These are phyloP conservation scores for Chlorencoelia australis DNA, from an alignment of 2,329 filamentous ascomycete genomes.

Conservation along the genomic window DNA sequence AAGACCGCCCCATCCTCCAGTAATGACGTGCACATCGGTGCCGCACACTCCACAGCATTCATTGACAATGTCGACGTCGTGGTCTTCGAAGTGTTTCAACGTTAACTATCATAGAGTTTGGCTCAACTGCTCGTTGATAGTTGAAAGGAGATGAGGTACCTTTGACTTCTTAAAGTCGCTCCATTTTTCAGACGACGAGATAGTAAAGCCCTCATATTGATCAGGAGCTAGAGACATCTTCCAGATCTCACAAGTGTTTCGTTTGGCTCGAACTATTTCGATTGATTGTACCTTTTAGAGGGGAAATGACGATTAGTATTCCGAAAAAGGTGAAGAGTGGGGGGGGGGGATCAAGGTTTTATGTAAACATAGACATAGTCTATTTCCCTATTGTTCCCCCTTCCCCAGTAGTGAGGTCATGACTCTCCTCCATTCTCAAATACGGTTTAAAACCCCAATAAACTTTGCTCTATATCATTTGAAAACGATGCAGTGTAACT, in stretches of 20 bases:
- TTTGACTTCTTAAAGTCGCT: constrained; percentile 18
- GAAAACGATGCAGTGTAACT: too few relatives aligned
- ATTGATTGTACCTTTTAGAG: constrained; percentile 3
- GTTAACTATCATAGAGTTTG: constrained; percentile 33
- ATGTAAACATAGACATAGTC: too few relatives aligned
- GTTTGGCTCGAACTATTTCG: neutral
- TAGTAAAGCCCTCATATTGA: constrained; percentile 50
- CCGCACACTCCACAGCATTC: constrained; percentile 45
- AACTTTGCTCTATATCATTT: too few relatives aligned
- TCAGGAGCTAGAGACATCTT: constrained; percentile 36
- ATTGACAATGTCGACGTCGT: constrained; percentile 81
- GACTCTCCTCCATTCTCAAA: too few relatives aligned
- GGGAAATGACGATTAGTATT: too few relatives aligned
- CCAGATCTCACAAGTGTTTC: constrained; percentile 1
- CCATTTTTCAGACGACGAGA: constrained; percentile 27
- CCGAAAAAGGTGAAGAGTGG: too few relatives aligned
- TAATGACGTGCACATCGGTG: constrained; percentile 23
- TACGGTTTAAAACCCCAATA: too few relatives aligned
- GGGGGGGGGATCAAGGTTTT: too few relatives aligned
- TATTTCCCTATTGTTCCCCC: too few relatives aligned
- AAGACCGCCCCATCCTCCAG: constrained; percentile 19
- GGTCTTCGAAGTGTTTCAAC: constrained; percentile 74
- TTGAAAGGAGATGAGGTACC: constrained; percentile 11
- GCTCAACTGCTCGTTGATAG: neutral
- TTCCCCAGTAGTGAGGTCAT: too few relatives aligned